Evolutionary conservation across 148 eudicot genomes (phyloP).

Genomic region (Vaccinium darrowii): DNA sequence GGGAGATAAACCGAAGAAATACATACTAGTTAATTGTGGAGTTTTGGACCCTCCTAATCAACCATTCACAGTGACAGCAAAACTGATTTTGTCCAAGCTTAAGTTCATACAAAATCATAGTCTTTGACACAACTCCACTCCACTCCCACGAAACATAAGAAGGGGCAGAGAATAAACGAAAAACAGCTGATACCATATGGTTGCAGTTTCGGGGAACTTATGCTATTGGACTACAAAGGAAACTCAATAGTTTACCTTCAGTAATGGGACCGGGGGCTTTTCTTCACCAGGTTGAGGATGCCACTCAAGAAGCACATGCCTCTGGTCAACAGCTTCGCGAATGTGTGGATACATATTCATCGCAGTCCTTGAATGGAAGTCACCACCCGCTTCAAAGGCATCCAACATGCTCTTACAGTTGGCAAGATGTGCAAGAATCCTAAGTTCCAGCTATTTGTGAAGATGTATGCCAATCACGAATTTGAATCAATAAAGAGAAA

Average conservation of each 20-base stretch:
- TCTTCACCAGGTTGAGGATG: constrained; percentile 92
- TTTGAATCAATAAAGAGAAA: not conserved
- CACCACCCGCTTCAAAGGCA: constrained; percentile 96
- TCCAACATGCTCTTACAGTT: constrained; percentile 96
- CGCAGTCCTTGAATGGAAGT: constrained; percentile 97
- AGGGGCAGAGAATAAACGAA: not conserved
- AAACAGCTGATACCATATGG: constrained; percentile 29
- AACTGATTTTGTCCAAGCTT: not conserved
- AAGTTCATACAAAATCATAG: not conserved
- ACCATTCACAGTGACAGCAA: not conserved
- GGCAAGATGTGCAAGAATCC: constrained; percentile 99
- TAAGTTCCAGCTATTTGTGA: constrained; percentile 70
- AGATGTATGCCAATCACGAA: constrained; percentile 19
- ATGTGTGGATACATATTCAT: constrained; percentile 99
- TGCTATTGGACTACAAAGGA: not conserved
- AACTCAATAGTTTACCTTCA: constrained; percentile 52
- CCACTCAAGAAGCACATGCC: constrained; percentile 92
- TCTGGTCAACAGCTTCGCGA: constrained; percentile 70
- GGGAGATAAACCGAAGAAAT: not conserved
- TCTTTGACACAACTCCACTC: not conserved
- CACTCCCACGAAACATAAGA: not conserved
- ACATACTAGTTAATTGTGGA: not conserved
- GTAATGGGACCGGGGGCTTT: constrained; percentile 93
- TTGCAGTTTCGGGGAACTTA: not conserved
- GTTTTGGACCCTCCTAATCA: constrained; percentile 5